phyloP scores from a whole-genome alignment of 1,139 yeast species.

The Geotrichum restrictum region DNA sequence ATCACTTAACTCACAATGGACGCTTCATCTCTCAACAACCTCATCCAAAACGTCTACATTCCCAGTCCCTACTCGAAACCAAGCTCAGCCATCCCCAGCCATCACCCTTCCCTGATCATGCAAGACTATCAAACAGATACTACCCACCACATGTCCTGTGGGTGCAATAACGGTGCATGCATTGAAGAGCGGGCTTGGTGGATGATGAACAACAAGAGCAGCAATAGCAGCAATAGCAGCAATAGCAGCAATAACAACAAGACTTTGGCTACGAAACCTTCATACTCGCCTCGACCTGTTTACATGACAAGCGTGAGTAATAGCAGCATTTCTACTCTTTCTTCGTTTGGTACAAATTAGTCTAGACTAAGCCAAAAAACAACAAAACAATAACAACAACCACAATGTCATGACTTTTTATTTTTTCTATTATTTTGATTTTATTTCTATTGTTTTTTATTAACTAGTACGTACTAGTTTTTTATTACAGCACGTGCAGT shows the following conservation, averaged over 20 bases:
- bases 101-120: constrained; percentile 49
- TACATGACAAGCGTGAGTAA: constrained; percentile 11
- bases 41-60: constrained; percentile 46
- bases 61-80: constrained; percentile 34
- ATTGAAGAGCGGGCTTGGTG: constrained; percentile 49
- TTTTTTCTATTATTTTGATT: too few relatives aligned
- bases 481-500: too few relatives aligned
- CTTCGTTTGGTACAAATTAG: neutral
- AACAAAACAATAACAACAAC: too few relatives aligned
- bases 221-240: neutral
- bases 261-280: constrained; percentile 4
- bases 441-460: too few relatives aligned
- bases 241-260: neutral
- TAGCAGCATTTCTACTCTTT: constrained; percentile 15
- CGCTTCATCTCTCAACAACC: constrained; percentile 39
- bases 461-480: too few relatives aligned
- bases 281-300: constrained; percentile 5
- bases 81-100: constrained; percentile 40
- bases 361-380: too few relatives aligned
- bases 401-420: too few relatives aligned
- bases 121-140: constrained; percentile 46
- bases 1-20: constrained; percentile 46
- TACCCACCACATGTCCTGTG: constrained; percentile 46
- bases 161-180: constrained; percentile 48
- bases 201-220: constrained; percentile 27